Conservation (phyloP, 345 rosid genomes). For the Linum lewisii region DNA sequence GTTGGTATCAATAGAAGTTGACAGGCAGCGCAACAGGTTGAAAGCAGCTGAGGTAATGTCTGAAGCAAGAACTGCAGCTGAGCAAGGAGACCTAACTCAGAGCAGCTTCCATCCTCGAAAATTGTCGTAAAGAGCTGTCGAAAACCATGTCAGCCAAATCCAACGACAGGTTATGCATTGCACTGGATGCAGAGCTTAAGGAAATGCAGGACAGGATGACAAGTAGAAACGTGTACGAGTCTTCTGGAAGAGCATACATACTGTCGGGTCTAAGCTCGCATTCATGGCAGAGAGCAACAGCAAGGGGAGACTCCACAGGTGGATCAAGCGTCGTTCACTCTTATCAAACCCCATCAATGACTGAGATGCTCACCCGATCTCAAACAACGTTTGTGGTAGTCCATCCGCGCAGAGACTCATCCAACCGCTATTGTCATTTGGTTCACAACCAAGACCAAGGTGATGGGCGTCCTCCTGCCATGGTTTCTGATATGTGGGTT, state of each 20-base stretch:
- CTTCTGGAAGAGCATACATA: slow-evolving; percentile 87
- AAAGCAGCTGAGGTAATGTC: slow-evolving; percentile 88
- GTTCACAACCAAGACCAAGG: slow-evolving; percentile 71
- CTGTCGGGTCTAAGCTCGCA: slow-evolving; percentile 97
- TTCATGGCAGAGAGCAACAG: slow-evolving; percentile 97
- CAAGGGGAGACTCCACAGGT: slow-evolving; percentile 90
- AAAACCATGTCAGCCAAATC: slow-evolving; percentile 61
- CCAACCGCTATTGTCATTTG: slow-evolving; percentile 47
- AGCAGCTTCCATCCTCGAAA: slow-evolving; percentile 63
- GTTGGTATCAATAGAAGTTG: slow-evolving; percentile 71
- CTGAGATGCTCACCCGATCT: slow-evolving; percentile 82
- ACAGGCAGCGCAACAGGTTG: slow-evolving; percentile 82
- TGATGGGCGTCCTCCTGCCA: slow-evolving; percentile 18
- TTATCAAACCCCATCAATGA: slow-evolving; percentile 89
- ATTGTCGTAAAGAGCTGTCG: slow-evolving; percentile 40
- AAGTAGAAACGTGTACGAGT: slow-evolving; percentile 85
- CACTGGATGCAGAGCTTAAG: slow-evolving; percentile 82
- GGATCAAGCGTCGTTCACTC: slow-evolving; percentile 73
- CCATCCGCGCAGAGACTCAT: slow-evolving; percentile 60
- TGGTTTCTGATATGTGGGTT: slow-evolving; percentile 9
- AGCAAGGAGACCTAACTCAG: slow-evolving; percentile 64
- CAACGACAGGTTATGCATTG: slow-evolving; percentile 59
- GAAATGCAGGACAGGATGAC: slow-evolving; percentile 97
- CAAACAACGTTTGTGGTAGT: slow-evolving; percentile 42
- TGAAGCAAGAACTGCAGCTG: slow-evolving; percentile 65